Evolutionary conservation across 1,139 yeast genomes (phyloP), one percentile per base, ranked within the genome.

Genomic region (Scheffersomyces titani): DNA sequence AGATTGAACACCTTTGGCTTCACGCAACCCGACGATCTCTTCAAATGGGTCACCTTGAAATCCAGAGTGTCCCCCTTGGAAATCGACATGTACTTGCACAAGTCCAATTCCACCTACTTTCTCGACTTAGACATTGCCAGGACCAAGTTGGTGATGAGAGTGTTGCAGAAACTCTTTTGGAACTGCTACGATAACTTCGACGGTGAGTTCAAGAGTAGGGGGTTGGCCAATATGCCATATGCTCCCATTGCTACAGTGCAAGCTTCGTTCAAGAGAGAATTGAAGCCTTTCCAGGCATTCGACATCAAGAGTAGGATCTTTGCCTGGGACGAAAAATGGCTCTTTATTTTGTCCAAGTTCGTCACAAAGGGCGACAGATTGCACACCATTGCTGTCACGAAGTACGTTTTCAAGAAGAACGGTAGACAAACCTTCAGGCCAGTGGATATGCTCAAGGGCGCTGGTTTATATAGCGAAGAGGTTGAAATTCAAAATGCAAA

Each of bases 251-350:
- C 92, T 0, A 82, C 88, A 16, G 89, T 90, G 11, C 83, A 83
- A 57, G 82, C 90, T 51, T 76, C 83, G 44, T 93, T 91, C 73
- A 81, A 87, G 60, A 84, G 82, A 59, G 97, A 92, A 68, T 85
- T 93, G 67, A 82, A 76, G 62, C 87, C 93, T 1, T 90, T 87
- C 66, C 84, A 83, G 58, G 66, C 67, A 45, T 93, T 86, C 69
- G 65, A 76, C 4, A 77, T 92, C 40, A 76, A 77, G 50, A 82
- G 89, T 1, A 77, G 86, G 54, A 79, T 93, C 36, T 72, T 90
- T 16, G 90, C 96, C 9, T 92, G 97, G 97, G 96, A 91, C 71
- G 77, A 82, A 46, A 92, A 92, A 71, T 92, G 97, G 97, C 66
- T 93, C 18, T 92, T 86, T 69, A 84, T 90, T 18, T 64, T 90